Conservation (phyloP, 1,139 yeast species). For the Taphrina wiesneri region DNA sequence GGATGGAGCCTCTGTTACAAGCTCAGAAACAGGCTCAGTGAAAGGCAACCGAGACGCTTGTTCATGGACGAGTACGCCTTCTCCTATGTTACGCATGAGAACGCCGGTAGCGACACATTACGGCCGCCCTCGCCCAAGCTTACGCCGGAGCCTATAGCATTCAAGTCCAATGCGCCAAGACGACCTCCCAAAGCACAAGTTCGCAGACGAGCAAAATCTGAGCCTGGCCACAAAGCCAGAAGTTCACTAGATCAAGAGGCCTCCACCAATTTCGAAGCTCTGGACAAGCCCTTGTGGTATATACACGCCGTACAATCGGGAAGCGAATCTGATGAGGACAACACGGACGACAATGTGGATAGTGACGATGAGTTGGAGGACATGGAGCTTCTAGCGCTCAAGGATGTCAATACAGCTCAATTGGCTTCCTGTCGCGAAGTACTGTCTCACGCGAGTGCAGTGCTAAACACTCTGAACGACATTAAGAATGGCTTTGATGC, state of each 20-base stretch:
- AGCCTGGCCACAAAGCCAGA: neutral
- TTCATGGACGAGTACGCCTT: constrained; percentile 31
- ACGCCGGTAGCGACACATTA: neutral
- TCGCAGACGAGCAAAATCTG: constrained; percentile 3
- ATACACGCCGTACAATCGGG: neutral
- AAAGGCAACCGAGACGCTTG: neutral
- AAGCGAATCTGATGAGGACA: neutral
- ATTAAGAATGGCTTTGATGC: constrained; percentile 56
- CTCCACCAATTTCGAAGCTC: constrained; percentile 2
- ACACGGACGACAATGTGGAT: neutral
- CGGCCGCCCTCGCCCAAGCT: constrained; percentile 2
- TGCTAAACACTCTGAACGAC: constrained; percentile 51
- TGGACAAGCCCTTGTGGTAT: constrained; percentile 3
- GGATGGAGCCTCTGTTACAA: too few species aligned
- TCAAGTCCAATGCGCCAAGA: neutral
- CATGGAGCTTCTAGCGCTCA: neutral
- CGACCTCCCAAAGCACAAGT: constrained; percentile 12
- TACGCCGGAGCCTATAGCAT: neutral
- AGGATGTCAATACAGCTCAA: constrained; percentile 40
- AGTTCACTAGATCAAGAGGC: neutral
- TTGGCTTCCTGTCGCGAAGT: constrained; percentile 45
- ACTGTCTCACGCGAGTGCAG: constrained; percentile 49
- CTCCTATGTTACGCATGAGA: constrained; percentile 19
- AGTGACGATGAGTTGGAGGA: constrained; percentile 4
- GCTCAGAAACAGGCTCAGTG: neutral